Conservation (phyloP, 1,284 basidiomycete species). For the Meira miltonrushii region DNA sequence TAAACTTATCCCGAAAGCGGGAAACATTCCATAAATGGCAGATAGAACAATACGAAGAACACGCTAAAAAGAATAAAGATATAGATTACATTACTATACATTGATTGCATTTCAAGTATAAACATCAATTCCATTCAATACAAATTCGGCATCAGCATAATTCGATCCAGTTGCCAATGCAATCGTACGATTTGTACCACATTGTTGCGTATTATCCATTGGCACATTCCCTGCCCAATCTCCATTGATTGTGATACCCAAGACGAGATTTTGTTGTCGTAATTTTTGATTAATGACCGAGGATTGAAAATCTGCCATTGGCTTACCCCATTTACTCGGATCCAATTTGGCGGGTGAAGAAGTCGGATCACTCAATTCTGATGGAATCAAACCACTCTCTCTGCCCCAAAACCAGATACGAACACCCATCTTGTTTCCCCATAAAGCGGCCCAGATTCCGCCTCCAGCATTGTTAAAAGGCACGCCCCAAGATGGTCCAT, state of each 20-base stretch:
- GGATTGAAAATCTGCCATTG: not conserved
- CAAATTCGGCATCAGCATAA: not conserved
- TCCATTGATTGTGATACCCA: not conserved
- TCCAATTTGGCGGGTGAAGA: not conserved
- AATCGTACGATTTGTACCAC: not conserved
- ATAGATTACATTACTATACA: no score
- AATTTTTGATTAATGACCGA: not conserved
- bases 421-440: not conserved
- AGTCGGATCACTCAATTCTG: not conserved
- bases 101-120: not conserved
- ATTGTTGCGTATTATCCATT: not conserved
- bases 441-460: not conserved
- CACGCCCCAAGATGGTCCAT: not conserved
- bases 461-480: not conserved
- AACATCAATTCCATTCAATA: not conserved
- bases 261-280: not conserved
- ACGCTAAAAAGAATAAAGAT: no score
- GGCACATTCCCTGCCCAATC: slow-evolving; percentile 2
- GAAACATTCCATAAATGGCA: no score
- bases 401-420: not conserved
- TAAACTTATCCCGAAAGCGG: no score
- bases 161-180: not conserved
- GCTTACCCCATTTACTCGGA: not conserved
- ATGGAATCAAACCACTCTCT: not conserved
- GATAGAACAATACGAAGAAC: no score